A percentile compares a stretch with the other conserved stretches of the same genome.
Conservation (phyloP, 768 basidiomycete genomes). For the Punctularia strigosozonata region DNA sequence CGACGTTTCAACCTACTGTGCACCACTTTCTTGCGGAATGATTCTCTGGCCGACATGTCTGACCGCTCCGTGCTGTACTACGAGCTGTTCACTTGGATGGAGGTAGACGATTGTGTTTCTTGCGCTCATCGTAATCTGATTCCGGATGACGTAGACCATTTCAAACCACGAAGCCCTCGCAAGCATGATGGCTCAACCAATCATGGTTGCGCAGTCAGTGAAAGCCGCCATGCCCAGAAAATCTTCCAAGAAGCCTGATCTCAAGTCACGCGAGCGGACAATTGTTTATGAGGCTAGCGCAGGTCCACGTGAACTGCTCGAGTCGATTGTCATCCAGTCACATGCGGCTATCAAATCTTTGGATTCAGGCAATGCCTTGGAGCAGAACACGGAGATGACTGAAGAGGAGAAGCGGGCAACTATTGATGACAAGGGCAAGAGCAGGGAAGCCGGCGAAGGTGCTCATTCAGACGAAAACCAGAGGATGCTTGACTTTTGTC, state of each 20-base stretch:
- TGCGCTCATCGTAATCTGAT: too few species aligned
- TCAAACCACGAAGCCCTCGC: constrained; percentile 89
- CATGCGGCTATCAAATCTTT: constrained; percentile 85
- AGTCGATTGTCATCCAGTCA: constrained; percentile 87
- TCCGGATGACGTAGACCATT: constrained; percentile 73
- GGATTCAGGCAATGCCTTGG: constrained; percentile 47
- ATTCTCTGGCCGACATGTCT: constrained; percentile 91
- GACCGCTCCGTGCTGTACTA: constrained; percentile 78
- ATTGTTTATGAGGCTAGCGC: constrained; percentile 87
- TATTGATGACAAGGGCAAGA: constrained; percentile 50
- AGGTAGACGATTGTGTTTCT: constrained; percentile 49
- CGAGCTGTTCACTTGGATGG: constrained; percentile 85
- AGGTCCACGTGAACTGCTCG: constrained; percentile 83
- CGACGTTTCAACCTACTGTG: constrained; percentile 84
- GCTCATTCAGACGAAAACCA: constrained; percentile 59
- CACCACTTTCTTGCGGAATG: constrained; percentile 78
- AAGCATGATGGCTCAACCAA: constrained; percentile 95
- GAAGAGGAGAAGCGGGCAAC: constrained; percentile 89
- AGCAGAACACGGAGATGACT: constrained; percentile 53
- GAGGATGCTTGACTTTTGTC: constrained; percentile 72
- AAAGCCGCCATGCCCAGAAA: constrained; percentile 54
- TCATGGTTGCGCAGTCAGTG: constrained; percentile 71
- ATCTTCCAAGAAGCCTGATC: constrained; percentile 26
- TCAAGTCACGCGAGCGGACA: constrained; percentile 62
- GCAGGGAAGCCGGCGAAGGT: constrained; percentile 35